Evolutionary conservation across 495 filamentous ascomycete species (phyloP).

Genomic region (Wilcoxina mikolae): DNA sequence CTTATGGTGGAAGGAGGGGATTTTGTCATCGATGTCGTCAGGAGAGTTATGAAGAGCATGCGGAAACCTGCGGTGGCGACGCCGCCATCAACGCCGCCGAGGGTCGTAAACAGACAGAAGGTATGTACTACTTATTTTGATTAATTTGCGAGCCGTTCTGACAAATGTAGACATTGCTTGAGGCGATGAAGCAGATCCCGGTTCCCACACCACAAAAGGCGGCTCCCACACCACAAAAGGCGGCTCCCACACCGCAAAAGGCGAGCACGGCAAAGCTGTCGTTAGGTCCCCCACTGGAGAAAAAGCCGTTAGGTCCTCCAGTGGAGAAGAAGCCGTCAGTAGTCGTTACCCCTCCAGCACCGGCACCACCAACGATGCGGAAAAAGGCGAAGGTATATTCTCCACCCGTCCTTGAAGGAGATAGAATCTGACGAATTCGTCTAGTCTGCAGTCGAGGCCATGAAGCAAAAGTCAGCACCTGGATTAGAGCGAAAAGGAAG

Average conservation of each 20-base stretch:
- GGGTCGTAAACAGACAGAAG: too few relatives aligned
- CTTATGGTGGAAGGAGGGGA: conserved; percentile 4
- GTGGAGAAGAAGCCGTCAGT: not conserved
- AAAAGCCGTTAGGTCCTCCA: not conserved
- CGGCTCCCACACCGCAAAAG: not conserved
- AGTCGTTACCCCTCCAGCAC: not conserved
- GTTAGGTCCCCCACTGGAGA: not conserved
- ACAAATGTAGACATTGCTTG: not conserved
- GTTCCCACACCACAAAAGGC: not conserved
- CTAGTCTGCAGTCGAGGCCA: not conserved
- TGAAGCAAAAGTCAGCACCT: not conserved
- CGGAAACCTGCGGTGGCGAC: not conserved
- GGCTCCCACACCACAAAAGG: not conserved
- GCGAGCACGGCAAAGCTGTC: not conserved
- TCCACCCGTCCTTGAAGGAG: not conserved
- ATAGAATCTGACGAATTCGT: not conserved
- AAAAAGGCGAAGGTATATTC: not conserved
- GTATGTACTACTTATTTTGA: too few relatives aligned
- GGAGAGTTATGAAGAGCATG: conserved; percentile 2
- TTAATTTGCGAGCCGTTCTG: too few relatives aligned
- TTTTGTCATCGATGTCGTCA: conserved; percentile 1
- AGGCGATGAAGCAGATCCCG: not conserved
- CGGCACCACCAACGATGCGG: not conserved
- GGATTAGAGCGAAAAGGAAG: conserved; percentile 2
- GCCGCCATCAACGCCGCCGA: not conserved